A percentile compares a stretch with the other conserved stretches of the same genome.
Conservation (phyloP, 192 early-diverging fungal species). For the Pilaira anomala region DNA sequence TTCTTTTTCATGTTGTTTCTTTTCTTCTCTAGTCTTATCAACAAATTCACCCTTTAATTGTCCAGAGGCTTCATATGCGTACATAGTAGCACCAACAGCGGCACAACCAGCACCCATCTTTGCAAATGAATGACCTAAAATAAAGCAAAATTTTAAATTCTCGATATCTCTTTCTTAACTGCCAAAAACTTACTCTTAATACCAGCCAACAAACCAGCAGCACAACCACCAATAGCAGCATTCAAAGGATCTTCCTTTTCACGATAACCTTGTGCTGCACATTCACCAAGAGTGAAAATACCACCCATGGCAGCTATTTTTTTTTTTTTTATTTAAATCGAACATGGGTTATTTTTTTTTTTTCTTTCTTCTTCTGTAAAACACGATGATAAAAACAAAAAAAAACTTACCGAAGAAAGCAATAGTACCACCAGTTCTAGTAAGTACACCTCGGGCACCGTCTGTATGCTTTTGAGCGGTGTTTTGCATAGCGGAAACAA, state of each 20-base stretch:
- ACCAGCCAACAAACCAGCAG: slow-evolving; percentile 68
- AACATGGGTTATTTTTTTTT: not conserved
- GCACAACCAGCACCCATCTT: slow-evolving; percentile 60
- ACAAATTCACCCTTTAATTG: slow-evolving; percentile 49
- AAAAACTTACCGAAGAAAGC: slow-evolving; percentile 62
- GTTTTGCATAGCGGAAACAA: slow-evolving; percentile 69
- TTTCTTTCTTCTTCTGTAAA: slow-evolving; percentile 2
- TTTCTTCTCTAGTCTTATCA: slow-evolving; percentile 40
- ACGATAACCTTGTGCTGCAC: slow-evolving; percentile 53
- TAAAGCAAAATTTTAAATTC: not conserved
- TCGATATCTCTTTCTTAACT: not conserved
- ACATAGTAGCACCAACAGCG: slow-evolving; percentile 65
- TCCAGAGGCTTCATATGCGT: slow-evolving; percentile 63
- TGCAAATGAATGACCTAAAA: slow-evolving; percentile 52
- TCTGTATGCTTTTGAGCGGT: slow-evolving; percentile 49
- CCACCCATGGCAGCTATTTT: slow-evolving; percentile 72
- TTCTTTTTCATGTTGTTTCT: slow-evolving; percentile 41
- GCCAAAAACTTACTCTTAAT: slow-evolving; percentile 38
- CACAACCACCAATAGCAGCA: slow-evolving; percentile 68
- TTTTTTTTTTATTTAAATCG: slow-evolving; percentile 7
- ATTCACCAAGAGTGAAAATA: slow-evolving; percentile 68
- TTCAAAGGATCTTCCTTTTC: slow-evolving; percentile 70
- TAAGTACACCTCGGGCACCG: slow-evolving; percentile 54
- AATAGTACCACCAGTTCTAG: slow-evolving; percentile 62
- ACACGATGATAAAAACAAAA: too few species aligned